These are phyloP conservation scores for Abortiporus biennis DNA, from an alignment of 1,284 basidiomycete species.

Conservation along the genomic window DNA sequence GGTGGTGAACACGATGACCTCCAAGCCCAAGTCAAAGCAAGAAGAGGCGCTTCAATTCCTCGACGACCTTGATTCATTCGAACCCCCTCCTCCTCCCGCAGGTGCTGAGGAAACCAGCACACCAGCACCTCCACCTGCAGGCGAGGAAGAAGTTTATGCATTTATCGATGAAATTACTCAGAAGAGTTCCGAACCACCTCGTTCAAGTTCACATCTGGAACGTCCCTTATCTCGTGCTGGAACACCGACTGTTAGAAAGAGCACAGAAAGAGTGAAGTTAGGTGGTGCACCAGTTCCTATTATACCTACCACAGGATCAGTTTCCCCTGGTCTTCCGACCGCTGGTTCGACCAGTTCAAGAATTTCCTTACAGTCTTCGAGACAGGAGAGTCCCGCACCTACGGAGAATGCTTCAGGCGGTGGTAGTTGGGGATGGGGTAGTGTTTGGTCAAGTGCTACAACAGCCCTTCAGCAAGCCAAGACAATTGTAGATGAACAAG, in stretches of 20 bases:
- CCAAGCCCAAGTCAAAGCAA: slow-evolving; percentile 76
- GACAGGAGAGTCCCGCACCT: slow-evolving; percentile 17
- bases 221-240: slow-evolving; percentile 60
- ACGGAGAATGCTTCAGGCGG: slow-evolving; percentile 18
- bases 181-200: slow-evolving; percentile 75
- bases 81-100: slow-evolving; percentile 23
- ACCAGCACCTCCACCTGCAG: slow-evolving; percentile 31
- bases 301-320: slow-evolving; percentile 26
- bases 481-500: slow-evolving; percentile 86
- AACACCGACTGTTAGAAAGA: slow-evolving; percentile 70
- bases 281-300: slow-evolving; percentile 39
- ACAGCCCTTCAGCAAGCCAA: slow-evolving; percentile 84
- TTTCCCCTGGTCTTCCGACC: slow-evolving; percentile 31
- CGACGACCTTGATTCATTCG: slow-evolving; percentile 82
- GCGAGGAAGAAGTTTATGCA: slow-evolving; percentile 80
- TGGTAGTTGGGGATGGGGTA: slow-evolving; percentile 73
- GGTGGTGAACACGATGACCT: too few species aligned
- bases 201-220: slow-evolving; percentile 49
- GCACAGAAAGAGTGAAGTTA: slow-evolving; percentile 68
- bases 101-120: slow-evolving; percentile 16
- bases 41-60: slow-evolving; percentile 88
- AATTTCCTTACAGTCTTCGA: slow-evolving; percentile 17
- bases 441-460: slow-evolving; percentile 83
- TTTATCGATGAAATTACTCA: slow-evolving; percentile 94
- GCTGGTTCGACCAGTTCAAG: slow-evolving; percentile 20